Evolutionary conservation across 352 stramenopile species (phyloP).

Genomic region (Phytophthora cryptogea): DNA sequence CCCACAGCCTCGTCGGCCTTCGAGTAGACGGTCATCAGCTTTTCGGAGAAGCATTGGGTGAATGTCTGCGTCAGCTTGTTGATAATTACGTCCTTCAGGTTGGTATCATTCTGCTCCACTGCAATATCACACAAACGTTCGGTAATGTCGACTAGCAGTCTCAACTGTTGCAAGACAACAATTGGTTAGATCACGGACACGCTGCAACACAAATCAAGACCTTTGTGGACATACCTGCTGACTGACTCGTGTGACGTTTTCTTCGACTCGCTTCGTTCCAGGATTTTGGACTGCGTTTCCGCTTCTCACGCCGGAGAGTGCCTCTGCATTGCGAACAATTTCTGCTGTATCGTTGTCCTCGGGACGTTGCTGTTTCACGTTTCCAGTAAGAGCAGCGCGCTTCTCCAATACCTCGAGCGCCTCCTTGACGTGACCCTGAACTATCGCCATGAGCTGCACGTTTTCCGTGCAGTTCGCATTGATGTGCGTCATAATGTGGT

Average conservation of each 20-base stretch:
- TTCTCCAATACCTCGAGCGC: constrained; percentile 73
- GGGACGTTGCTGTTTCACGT: constrained; percentile 25
- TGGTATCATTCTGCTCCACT: constrained; percentile 76
- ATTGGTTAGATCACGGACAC: constrained; percentile 8
- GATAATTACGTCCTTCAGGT: constrained; percentile 72
- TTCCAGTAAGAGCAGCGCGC: constrained; percentile 32
- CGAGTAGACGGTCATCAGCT: constrained; percentile 55
- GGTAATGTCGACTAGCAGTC: constrained; percentile 56
- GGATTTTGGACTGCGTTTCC: constrained; percentile 43
- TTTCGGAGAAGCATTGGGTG: constrained; percentile 81
- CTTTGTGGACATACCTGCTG: constrained; percentile 55
- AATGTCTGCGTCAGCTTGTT: constrained; percentile 69
- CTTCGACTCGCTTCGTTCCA: constrained; percentile 63
- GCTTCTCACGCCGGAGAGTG: constrained; percentile 28
- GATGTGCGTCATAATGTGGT: constrained; percentile 56
- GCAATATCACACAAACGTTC: constrained; percentile 77
- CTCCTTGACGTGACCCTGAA: constrained; percentile 74
- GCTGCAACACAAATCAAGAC: background rate
- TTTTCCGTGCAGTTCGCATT: constrained; percentile 58
- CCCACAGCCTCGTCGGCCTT: constrained; percentile 64
- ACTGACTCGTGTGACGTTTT: constrained; percentile 65
- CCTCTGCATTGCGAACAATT: constrained; percentile 52
- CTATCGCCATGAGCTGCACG: constrained; percentile 58
- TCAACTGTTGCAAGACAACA: constrained; percentile 38
- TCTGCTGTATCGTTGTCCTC: constrained; percentile 52